phyloP scores from a whole-genome alignment of 768 basidiomycete species.

The Baorangia bicolor region DNA sequence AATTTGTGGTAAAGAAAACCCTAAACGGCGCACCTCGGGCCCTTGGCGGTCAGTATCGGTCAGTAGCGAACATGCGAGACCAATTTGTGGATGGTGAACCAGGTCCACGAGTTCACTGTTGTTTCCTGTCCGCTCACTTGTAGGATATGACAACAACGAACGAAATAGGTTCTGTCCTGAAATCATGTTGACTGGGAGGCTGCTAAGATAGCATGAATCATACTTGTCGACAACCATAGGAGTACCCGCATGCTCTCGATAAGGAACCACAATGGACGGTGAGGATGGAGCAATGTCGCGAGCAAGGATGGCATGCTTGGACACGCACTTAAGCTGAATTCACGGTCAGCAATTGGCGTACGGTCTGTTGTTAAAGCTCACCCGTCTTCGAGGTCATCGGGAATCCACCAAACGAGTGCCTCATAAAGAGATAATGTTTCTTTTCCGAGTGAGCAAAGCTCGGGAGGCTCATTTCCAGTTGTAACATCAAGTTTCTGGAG shows the following conservation, averaged over 20 bases:
- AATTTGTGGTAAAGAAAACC: neutral
- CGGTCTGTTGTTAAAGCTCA: constrained; percentile 11
- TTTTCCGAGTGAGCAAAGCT: constrained; percentile 35
- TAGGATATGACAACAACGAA: constrained; percentile 41
- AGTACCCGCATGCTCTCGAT: constrained; percentile 49
- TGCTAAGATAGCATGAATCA: constrained; percentile 1
- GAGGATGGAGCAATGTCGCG: constrained; percentile 46
- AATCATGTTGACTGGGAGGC: constrained; percentile 13
- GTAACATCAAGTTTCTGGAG: constrained; percentile 35
- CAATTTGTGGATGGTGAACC: constrained; percentile 43
- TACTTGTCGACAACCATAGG: constrained; percentile 50
- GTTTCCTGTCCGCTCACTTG: constrained; percentile 18
- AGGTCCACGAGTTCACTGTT: constrained; percentile 24
- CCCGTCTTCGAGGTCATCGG: constrained; percentile 43
- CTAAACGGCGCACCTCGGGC: constrained; percentile 37
- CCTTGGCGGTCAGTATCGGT: constrained; percentile 41
- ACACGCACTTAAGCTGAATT: constrained; percentile 39
- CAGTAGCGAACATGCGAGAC: constrained; percentile 48
- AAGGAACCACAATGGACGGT: constrained; percentile 54
- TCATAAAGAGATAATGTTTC: constrained; percentile 53
- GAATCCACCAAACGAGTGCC: constrained; percentile 47
- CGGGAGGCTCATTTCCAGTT: constrained; percentile 22
- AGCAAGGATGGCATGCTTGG: constrained; percentile 42
- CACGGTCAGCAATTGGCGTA: neutral
- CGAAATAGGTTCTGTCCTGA: constrained; percentile 45